Evolutionary conservation across 2,329 filamentous ascomycete species (phyloP), one percentile per base, ranked within the genome.

Genomic region (Aspergillus udagawae): DNA sequence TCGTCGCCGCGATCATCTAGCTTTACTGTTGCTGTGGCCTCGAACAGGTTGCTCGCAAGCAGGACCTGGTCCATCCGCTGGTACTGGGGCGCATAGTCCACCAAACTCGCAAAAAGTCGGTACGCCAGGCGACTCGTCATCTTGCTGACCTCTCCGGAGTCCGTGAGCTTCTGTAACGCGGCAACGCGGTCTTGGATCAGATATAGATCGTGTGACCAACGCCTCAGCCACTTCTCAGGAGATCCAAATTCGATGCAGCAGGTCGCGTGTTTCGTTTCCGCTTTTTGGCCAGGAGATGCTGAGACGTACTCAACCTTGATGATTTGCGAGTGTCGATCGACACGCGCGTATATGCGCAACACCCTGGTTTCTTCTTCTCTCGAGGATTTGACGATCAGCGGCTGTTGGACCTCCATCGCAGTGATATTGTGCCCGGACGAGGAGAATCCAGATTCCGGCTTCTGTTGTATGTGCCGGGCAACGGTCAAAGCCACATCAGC

Each of bases 31-130:
- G 82, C 81, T 49, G 82, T 83, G 25, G 82, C 82, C 63, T 85
- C 82, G 32, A 80, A 81, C 53, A 79, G 73, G 55, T 80, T 78
- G 57, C 80, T 80, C 65, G 84, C 81, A 10, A 85, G 75, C 51
- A 84, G 81, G 50, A 85, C 82, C 64, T 84, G 82, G 48, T 82
- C 76, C 74, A 85, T 85, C 50, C 80, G 82, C 54, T 81, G 78
- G 70, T 82, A 85, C 64, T 80, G 82, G 56, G 79, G 75, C 56
- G 80, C 78, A 63, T 85, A 85, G 52, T 79, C 80, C 44, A 85
- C 83, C 29, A 85, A 74, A 54, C 81, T 78, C 66, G 81, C 81
- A 75, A 85, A 85, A 52, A 88, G 81, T 75, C 92, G 92, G 81
- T 94, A 94, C 14, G 88, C 87, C 77, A 92, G 84, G 35, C 88